Evolutionary conservation across 2,329 filamentous ascomycete species (phyloP), one percentile per base, ranked within the genome.

Genomic region (Chrysoporthe austroafricana): DNA sequence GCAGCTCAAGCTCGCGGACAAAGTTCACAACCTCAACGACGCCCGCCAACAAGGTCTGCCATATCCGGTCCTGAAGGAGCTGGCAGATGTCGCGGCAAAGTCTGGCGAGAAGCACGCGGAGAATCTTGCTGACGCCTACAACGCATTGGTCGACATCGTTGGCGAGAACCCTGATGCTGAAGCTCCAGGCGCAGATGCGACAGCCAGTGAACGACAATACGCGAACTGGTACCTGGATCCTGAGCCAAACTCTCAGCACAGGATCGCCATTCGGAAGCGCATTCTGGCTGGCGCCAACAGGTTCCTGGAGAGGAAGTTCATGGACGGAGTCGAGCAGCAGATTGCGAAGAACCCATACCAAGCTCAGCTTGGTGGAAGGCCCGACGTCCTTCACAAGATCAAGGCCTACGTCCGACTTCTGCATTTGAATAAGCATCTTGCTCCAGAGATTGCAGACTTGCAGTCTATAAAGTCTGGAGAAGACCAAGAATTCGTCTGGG

Each of bases 391-490:
- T 72, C 97, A 92, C 83, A 97, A 97, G 80, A 91, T 97, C 75
- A 93, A 93, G 75, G 96, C 93, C 8, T 99, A 95, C 76, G 93
- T 99, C 73, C 89, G 94, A 61, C 85, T 97, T 67, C 89, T 92
- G 69, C 87, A 90, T 54, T 86, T 88, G 1, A 88, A 93, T 68
- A 97, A 94, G 79, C 93, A 97, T 75, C 86, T 98, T 56, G 92
- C 91, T 1, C 89, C 91, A 2, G 92, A 97, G 75, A 92, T 91
- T 70, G 88, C 90, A 4, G 89, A 95, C 71, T 84, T 97, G 59
- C 93, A 97, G 78, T 70, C 68, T 16, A 70, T 70, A 43, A 67
- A 66, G 46, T 64, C 65, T 4, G 68, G 67, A 18, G 88, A 90
- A 77, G 86, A 94, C 60, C 88, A 89, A 54, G 94, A 97, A 76